phyloP scores from a whole-genome alignment of 2,329 filamentous ascomycete species.

The Fusarium lyarnte region DNA sequence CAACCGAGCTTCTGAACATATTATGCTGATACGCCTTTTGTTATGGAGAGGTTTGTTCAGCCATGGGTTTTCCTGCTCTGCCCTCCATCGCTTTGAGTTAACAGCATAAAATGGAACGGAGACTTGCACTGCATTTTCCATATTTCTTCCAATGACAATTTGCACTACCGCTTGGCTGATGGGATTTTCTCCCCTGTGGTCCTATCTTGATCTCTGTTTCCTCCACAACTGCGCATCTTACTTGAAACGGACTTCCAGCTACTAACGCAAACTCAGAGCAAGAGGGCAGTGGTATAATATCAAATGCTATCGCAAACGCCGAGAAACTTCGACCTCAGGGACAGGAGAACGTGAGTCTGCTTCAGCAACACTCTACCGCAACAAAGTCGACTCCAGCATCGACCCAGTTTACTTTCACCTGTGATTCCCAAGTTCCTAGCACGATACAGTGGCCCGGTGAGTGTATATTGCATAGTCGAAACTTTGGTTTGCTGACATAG shows the following conservation, averaged over 20 bases:
- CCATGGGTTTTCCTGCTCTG: neutral
- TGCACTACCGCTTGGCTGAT: neutral
- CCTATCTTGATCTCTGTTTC: neutral
- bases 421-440: constrained; percentile 86
- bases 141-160: neutral
- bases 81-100: neutral
- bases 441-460: constrained; percentile 78
- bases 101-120: constrained; percentile 1
- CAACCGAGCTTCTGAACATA: neutral
- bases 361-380: constrained; percentile 72
- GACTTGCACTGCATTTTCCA: neutral
- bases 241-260: neutral
- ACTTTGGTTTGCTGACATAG: neutral
- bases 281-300: constrained; percentile 82
- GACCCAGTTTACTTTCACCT: constrained; percentile 96
- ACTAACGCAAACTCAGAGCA: constrained; percentile 41
- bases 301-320: constrained; percentile 88
- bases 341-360: constrained; percentile 80
- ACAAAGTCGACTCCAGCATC: constrained; percentile 74
- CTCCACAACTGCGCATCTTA: neutral
- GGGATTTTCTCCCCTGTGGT: neutral
- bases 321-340: constrained; percentile 74
- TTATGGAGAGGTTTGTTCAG: neutral
- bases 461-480: neutral
- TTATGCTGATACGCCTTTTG: neutral